Evolutionary conservation across 176 grass and related monocot species (phyloP).

Genomic region (Ananas comosus): DNA sequence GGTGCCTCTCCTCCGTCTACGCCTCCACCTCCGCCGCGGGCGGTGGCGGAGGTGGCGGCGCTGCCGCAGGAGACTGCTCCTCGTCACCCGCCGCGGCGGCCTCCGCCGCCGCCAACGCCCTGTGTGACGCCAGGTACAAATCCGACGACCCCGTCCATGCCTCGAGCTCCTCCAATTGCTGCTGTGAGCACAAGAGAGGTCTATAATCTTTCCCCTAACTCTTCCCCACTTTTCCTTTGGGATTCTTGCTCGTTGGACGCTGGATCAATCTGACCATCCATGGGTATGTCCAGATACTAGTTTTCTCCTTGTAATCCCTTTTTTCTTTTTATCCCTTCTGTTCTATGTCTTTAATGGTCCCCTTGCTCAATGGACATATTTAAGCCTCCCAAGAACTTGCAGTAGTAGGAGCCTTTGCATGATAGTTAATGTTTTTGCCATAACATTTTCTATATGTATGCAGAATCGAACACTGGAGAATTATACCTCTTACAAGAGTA

Average conservation of each 20-base stretch:
- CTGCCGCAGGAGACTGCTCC: too few species aligned
- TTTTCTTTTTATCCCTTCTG: neutral
- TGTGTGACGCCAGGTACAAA: constrained; percentile 32
- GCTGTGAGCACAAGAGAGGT: constrained; percentile 83
- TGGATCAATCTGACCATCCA: constrained; percentile 59
- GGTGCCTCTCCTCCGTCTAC: constrained; percentile 75
- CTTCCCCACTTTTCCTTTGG: neutral
- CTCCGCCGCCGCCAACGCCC: constrained; percentile 8
- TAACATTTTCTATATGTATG: constrained; percentile 6
- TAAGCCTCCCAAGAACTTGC: too few species aligned
- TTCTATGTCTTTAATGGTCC: too few species aligned
- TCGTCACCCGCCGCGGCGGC: constrained; percentile 20
- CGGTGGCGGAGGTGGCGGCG: constrained; percentile 18
- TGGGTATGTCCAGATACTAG: constrained; percentile 44
- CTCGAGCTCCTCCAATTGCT: constrained; percentile 72
- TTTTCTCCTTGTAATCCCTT: neutral
- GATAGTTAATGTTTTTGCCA: neutral
- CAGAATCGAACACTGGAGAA: constrained; percentile 76
- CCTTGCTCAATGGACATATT: too few species aligned
- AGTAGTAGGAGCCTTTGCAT: neutral
- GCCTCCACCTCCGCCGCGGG: too few species aligned
- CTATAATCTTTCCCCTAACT: too few species aligned
- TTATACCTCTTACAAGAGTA: constrained; percentile 68
- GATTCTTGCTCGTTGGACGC: constrained; percentile 79
- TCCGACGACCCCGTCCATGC: constrained; percentile 71